Base-by-base conservation (phyloP, 106 monocot species). In the Acorus calamus region DNA sequence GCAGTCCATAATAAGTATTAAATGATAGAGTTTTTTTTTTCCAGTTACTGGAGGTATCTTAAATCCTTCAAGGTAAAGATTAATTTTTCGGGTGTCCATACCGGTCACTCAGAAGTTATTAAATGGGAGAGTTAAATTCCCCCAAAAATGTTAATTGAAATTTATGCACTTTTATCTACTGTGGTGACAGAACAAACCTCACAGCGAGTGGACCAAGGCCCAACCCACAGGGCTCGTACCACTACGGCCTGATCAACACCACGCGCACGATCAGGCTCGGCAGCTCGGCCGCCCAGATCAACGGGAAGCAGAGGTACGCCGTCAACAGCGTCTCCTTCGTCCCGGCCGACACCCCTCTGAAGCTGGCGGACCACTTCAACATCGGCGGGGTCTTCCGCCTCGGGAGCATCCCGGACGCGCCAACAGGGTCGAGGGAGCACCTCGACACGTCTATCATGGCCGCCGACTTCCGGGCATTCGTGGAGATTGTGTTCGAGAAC, bases 151-250 rank as follows among this genome's bases (percentile, higher is more conserved):
- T 28, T 28, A 28, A 28, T 28, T 28, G 28, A 28, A 28, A 28
- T 28, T 28, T 28, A 28, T 28, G 28, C 28, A 28, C 28, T 28
- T 28, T 28, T 28, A 28, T 28, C 28, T 28, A 28, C 28, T 28
- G 28, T 28, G 0, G 28, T 28, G 28, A 44, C 71, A 71, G 71
- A 55, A 62, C 53, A 3, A 71, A 71, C 56, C 71, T 71, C 3
- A 71, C 71, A 45, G 71, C 71, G 4, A 71, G 71, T 14, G 71
- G 71, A 1, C 71, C 71, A 14, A 53, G 71, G 41, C 71, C 71
- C 3, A 69, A 69, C 11, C 69, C 69, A 42, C 69, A 69, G n/a
- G 69, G 69, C 3, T 69, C 69, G 8, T 71, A 71, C 52, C 71
- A 71, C 42, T 71, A 71, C 28, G 71, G 71, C 50, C 7, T 71